A percentile compares a stretch with the other conserved stretches of the same genome.
Evolutionary conservation across 148 eudicot species (phyloP).

Genomic region (Fagopyrum esculentum): DNA sequence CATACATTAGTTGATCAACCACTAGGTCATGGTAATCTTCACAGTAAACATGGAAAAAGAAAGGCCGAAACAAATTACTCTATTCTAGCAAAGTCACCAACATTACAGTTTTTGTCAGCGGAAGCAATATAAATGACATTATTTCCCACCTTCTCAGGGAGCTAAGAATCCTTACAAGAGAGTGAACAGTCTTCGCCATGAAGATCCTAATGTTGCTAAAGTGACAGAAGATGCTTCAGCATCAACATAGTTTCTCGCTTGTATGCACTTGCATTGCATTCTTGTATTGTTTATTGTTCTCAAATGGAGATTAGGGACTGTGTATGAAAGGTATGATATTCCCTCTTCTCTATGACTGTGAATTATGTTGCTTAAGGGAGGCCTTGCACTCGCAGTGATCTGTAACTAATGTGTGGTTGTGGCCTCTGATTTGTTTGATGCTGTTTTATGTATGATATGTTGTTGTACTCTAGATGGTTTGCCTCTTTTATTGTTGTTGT

Average conservation of each 20-base stretch:
- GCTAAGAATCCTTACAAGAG: conserved; percentile 58
- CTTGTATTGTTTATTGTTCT: conserved; percentile 7
- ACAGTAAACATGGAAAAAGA: background rate
- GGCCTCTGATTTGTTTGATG: background rate
- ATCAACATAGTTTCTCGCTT: conserved; percentile 23
- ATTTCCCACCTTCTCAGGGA: conserved; percentile 42
- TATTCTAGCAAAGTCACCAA: too few relatives aligned
- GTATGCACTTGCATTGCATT: background rate
- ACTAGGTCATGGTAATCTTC: background rate
- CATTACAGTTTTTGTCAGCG: too few relatives aligned
- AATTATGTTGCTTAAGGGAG: background rate
- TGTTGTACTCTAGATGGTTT: background rate
- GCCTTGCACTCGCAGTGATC: background rate
- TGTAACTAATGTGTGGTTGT: background rate
- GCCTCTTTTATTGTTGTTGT: background rate
- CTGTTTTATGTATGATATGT: background rate
- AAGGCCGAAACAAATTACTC: too few relatives aligned
- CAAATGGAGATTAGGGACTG: background rate
- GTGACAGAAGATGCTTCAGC: conserved; percentile 24
- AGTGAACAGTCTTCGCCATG: conserved; percentile 64
- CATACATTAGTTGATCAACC: background rate
- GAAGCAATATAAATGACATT: too few relatives aligned
- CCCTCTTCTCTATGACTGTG: background rate
- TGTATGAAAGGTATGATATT: background rate
- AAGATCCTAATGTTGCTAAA: conserved; percentile 20